phyloP scores from a whole-genome alignment of 495 filamentous ascomycete species.

The Choiromyces venosus region DNA sequence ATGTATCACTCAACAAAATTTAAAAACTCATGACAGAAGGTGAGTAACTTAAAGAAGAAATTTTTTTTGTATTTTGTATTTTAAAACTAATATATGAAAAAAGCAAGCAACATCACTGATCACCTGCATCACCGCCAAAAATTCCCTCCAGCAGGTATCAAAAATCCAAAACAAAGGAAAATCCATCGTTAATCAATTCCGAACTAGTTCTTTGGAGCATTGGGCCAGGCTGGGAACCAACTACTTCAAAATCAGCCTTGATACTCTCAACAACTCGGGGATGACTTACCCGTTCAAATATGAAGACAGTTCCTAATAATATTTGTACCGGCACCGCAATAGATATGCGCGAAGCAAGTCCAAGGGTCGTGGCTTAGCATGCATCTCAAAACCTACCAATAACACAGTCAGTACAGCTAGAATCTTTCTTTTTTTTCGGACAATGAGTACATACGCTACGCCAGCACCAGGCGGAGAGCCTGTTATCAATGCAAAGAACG shows the following conservation, averaged over 20 bases:
- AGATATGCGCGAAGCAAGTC: background rate
- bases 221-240: background rate
- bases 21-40: background rate
- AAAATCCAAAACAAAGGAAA: background rate
- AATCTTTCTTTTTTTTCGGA: background rate
- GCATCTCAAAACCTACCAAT: background rate
- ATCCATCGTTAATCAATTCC: background rate
- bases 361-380: background rate
- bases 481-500: background rate
- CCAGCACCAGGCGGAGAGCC: background rate
- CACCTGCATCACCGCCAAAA: background rate
- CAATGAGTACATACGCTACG: background rate
- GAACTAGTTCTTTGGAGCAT: background rate
- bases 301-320: background rate
- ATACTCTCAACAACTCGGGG: background rate
- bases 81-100: background rate
- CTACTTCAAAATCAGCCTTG: background rate
- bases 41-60: background rate
- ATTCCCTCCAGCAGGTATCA: background rate
- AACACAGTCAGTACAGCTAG: background rate
- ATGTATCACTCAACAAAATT: background rate
- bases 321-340: background rate
- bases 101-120: background rate
- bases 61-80: background rate
- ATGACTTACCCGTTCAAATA: background rate